Conservation (phyloP, 805 yeast genomes). For the Ogataea sp. region DNA sequence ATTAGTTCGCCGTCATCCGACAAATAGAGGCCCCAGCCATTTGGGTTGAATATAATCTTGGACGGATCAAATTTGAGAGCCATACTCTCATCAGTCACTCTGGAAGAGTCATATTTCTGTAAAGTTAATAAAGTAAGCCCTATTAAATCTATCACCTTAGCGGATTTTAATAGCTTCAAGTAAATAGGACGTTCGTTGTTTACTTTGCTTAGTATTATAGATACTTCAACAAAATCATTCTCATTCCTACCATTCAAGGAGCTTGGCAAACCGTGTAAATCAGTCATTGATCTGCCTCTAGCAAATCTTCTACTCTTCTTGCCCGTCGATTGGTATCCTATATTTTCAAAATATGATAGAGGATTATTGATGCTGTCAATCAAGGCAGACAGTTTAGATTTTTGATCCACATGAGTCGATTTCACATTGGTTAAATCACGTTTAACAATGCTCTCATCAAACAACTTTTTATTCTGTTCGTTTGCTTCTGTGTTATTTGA, state of each 20-base stretch:
- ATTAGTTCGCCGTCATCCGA: slow-evolving; percentile 91
- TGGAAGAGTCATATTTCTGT: too few relatives aligned
- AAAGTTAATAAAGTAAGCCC: slow-evolving; percentile 40
- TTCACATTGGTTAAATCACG: not conserved
- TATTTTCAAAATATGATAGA: slow-evolving; percentile 28
- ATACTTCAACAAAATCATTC: not conserved
- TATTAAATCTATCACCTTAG: slow-evolving; percentile 44
- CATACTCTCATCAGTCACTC: slow-evolving; percentile 7
- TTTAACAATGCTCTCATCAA: slow-evolving; percentile 1
- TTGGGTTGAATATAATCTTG: slow-evolving; percentile 38
- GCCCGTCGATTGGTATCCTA: slow-evolving; percentile 5
- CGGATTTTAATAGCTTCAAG: slow-evolving; percentile 25
- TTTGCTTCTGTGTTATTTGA: not conserved
- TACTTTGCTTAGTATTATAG: slow-evolving; percentile 20
- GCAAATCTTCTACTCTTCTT: not conserved
- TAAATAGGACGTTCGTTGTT: slow-evolving; percentile 7
- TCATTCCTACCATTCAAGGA: not conserved
- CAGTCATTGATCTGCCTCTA: slow-evolving; percentile 6
- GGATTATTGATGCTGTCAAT: slow-evolving; percentile 37
- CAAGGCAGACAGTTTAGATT: slow-evolving; percentile 34
- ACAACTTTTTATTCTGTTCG: not conserved
- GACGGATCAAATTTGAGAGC: not conserved
- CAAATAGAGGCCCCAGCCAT: slow-evolving; percentile 67
- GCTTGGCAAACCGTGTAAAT: slow-evolving; percentile 1
- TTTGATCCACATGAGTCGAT: not conserved